Evolutionary conservation across 2,329 filamentous ascomycete species (phyloP).

Genomic region (Colletotrichum spinosum): DNA sequence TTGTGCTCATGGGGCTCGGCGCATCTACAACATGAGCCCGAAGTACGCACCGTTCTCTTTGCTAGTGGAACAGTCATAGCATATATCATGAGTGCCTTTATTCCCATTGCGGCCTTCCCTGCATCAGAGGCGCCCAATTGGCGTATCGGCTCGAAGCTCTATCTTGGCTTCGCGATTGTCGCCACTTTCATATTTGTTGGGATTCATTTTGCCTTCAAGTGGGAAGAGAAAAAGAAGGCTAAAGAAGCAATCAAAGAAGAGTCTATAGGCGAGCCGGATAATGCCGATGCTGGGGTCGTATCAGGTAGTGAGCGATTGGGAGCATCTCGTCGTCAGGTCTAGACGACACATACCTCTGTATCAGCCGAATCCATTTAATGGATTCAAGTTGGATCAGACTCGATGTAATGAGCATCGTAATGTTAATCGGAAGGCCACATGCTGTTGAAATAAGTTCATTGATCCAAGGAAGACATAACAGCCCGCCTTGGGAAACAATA

Average conservation of each 20-base stretch:
- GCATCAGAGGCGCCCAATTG: conserved; percentile 18
- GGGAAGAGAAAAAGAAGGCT: conserved; percentile 23
- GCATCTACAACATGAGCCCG: conserved; percentile 19
- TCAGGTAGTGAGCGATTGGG: too few relatives aligned
- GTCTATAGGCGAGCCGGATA: conserved; percentile 8
- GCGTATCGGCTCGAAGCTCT: conserved; percentile 23
- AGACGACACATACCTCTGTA: too few relatives aligned
- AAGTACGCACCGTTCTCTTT: conserved; percentile 31
- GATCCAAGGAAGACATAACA: too few relatives aligned
- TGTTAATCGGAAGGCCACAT: too few relatives aligned
- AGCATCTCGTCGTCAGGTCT: too few relatives aligned
- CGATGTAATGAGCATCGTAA: too few relatives aligned
- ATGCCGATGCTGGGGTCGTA: conserved; percentile 15
- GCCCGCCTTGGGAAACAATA: too few relatives aligned
- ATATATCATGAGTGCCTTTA: conserved; percentile 30
- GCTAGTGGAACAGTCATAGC: conserved; percentile 23
- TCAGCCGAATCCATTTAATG: too few relatives aligned
- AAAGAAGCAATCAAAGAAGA: conserved; percentile 21
- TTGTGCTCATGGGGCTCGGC: conserved; percentile 27
- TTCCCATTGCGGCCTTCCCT: conserved; percentile 26
- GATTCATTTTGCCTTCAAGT: conserved; percentile 26
- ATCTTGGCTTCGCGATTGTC: conserved; percentile 20
- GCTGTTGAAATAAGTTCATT: too few relatives aligned
- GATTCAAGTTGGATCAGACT: too few relatives aligned
- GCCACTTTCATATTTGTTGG: conserved; percentile 19